Base-by-base conservation (phyloP, 2,329 filamentous ascomycete genomes). In the Sporothrix euskadiensis region DNA sequence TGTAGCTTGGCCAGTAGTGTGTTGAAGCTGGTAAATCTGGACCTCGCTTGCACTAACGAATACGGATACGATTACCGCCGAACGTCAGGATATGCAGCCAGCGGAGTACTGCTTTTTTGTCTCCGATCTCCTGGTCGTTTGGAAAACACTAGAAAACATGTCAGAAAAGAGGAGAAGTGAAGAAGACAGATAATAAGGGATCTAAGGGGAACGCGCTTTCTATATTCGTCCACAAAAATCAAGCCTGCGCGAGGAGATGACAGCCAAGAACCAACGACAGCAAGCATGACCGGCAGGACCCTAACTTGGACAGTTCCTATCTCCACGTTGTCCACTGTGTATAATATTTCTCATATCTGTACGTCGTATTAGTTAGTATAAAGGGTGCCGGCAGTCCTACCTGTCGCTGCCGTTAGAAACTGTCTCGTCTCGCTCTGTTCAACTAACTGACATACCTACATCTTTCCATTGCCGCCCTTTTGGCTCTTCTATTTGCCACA, bases 11-110 rank as follows among this genome's bases (percentile, higher is more conserved):
- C 32, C 30, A 4, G n/a, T 44, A 26, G 59, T 44, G 19, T 22
- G 35, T 26, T 65, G n/a, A n/a, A 26, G 35, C 59, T 22, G 57
- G 41, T n/a, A 9, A 12, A 12, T 41, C 9, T 26, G 35, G 19
- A 26, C 35, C 9, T 44, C 35, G 19, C 32, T 26, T 22, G 19
- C 35, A 44, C 59, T 65, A 65, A 26, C 59, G 59, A 65, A 65
- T 65, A 65, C 59, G 59, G 59, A n/a, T 65, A 65, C 59, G 59
- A 65, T 26, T 44, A 65, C 59, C 59, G 39, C 35, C 56, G 14
- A 35, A 59, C 22, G 8, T 26, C 52, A 10, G n/a, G 52, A 59
- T 14, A n/a, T 4, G 30, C 56, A 35, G 56, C 30, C 56, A 7
- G 56, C 26, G 30, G 52, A 12, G 32, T 22, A n/a, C 14, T n/a